Base-by-base conservation (phyloP, 208 protist species). In the Porcisia hertigi region DNA sequence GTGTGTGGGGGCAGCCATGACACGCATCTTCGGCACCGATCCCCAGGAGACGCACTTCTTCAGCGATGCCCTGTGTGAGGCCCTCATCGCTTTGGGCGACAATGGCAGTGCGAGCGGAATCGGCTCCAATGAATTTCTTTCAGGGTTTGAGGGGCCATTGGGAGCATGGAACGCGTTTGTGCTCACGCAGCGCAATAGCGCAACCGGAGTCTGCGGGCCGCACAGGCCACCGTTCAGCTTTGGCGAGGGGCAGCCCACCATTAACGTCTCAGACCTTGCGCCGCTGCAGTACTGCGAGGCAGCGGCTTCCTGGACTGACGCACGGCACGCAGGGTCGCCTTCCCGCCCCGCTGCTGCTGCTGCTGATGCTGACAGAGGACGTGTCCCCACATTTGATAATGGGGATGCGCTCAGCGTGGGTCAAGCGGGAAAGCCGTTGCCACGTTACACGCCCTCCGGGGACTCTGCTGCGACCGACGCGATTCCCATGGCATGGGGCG, bases 181-280 rank as follows among this genome's bases (percentile, higher is more conserved):
- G 53, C 70, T 86, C 4, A 76, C 75, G 25, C 73, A 82, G 74
- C 76, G 82, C 8, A 65, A 76, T 9, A 14, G 71, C 30, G n/a
- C 39, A 47, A 62, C 70, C 1, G 65, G 66, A 0, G 78, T 92
- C 53, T 77, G 86, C 11, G 83, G 75, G 1, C 85, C 93, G 53
- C 89, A 97, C 49, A 69, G 71, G 57, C 83, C 77, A 36, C 93
- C 89, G 1, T 97, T 94, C 70, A 92, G 86, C 75, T 89, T 92
- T 67, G 81, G 86, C 30, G 91, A 95, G 60, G 23, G 82, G 6
- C 52, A 54, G 12, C 85, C 88, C 14, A 77, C 72, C 23, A 59
- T 95, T 11, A 84, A 82, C 5, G 75, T 79, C 14, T 69, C 69
- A 34, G 93, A 97, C 57, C 77, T 95, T 66, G 59, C 75, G 18